Evolutionary conservation across 768 basidiomycete genomes (phyloP), one percentile per base, ranked within the genome.

Genomic region (Mycena chlorophos): DNA sequence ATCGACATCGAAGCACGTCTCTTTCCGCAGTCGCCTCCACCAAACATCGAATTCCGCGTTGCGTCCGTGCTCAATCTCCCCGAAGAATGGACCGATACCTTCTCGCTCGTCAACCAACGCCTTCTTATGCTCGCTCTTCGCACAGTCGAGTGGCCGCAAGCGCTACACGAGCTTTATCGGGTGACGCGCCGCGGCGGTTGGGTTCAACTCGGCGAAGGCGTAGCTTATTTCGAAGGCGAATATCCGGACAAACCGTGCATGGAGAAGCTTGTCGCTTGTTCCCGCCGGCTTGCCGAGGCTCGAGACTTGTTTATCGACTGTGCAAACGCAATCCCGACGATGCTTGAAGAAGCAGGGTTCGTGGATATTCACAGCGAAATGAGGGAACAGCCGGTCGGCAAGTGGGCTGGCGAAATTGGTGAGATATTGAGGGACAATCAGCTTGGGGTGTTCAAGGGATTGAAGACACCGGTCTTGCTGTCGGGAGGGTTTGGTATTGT

Each of bases 51-150:
- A 25, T 61, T 65, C 28, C 58, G 53, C 10, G 50, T 55, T 28
- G 19, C 26, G 16, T 63, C 63, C 17, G 55, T 62, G 14, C 53
- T 51, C 10, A 54, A 56, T 17, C 54, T 64, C 4, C 61, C 62
- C 12, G 25, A 20, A 14, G 54, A 57, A 48, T 66, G 65, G 65
- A 51, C n/a, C 19, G 50, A 56, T 26, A 45, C 46, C 3, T 66
- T 66, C 46, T 49, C 47, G 5, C 58, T 61, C 25, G 60, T 63
- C 19, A 58, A 66, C 49, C 61, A 66, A 39, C 63, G 65, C 26
- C 54, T 66, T n/a, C 49, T 66, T 38, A 51, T 65, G 48, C 38
- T 19, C 56, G 62, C 39, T n/a, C 53, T 66, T 16, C 52, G 55
- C 22, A 54, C 55, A 19, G 38, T 54, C 10, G 59, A 63, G 13